Conservation (phyloP, 2,329 filamentous ascomycete genomes). For the Scedosporium aurantiacum region DNA sequence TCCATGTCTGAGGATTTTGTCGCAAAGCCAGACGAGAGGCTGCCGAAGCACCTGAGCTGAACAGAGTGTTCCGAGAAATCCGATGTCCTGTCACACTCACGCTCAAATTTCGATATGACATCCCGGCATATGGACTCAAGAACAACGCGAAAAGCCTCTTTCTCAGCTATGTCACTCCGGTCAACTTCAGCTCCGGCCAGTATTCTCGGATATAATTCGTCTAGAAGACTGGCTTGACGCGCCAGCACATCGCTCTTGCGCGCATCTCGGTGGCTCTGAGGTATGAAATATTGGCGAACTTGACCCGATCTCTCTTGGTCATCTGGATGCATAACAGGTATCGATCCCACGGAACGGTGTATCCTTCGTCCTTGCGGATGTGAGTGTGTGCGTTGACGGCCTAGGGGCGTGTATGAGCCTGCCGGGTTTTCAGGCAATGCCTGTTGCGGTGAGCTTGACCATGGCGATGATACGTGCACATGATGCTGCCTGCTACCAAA, state of each 20-base stretch:
- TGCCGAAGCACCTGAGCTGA: slow-evolving; percentile 70
- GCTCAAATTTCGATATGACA: slow-evolving; percentile 44
- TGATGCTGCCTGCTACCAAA: neutral
- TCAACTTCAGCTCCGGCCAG: slow-evolving; percentile 53
- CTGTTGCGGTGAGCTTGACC: neutral
- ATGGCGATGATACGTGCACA: neutral
- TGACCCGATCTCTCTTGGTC: neutral
- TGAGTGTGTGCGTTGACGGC: neutral
- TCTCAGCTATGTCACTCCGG: slow-evolving; percentile 51
- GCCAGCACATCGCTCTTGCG: slow-evolving; percentile 10
- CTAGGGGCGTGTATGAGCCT: neutral
- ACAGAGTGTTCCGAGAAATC: slow-evolving; percentile 46
- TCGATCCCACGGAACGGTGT: neutral
- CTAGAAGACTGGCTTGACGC: slow-evolving; percentile 37
- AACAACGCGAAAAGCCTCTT: slow-evolving; percentile 55
- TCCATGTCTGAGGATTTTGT: slow-evolving; percentile 88
- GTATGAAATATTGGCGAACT: neutral
- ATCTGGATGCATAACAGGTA: neutral
- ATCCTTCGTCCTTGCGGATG: neutral
- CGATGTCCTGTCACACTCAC: slow-evolving; percentile 21
- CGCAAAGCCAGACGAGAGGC: slow-evolving; percentile 74
- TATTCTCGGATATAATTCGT: slow-evolving; percentile 33
- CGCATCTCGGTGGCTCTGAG: neutral
- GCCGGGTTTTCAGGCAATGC: neutral
- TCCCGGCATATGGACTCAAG: slow-evolving; percentile 56